Percentiles rank a stretch among this genome's conserved stretches.
These are phyloP conservation scores for Drosera capensis DNA, from an alignment of 148 eudicot species.

Conservation along the genomic window DNA sequence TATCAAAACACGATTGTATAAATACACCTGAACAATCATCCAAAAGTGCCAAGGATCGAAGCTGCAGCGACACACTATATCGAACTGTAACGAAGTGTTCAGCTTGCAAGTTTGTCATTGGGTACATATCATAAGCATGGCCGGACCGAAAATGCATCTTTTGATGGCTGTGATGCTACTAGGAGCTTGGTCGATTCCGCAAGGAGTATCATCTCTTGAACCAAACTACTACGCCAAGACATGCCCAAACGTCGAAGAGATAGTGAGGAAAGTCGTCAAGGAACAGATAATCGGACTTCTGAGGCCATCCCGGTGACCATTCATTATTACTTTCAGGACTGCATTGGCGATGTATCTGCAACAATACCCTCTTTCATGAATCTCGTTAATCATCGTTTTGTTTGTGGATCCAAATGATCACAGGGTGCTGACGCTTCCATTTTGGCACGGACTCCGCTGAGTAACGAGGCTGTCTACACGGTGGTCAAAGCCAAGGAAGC, in stretches of 20 bases:
- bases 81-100: too few relatives aligned
- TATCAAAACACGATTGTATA: too few relatives aligned
- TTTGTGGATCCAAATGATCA: background rate
- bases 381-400: background rate
- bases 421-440: conserved; percentile 66
- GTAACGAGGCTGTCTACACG: conserved; percentile 48
- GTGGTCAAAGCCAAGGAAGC: conserved; percentile 59
- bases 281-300: conserved; percentile 48
- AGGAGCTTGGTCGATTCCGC: background rate
- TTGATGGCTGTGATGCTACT: too few relatives aligned
- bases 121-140: too few relatives aligned
- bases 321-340: conserved; percentile 86
- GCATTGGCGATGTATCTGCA: conserved; percentile 54
- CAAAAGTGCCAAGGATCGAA: too few relatives aligned
- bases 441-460: conserved; percentile 24
- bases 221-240: conserved; percentile 48
- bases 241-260: conserved; percentile 61
- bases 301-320: conserved; percentile 64
- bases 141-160: too few relatives aligned
- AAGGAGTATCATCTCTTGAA: conserved; percentile 18
- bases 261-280: conserved; percentile 40
- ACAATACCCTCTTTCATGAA: too few relatives aligned
- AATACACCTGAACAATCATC: too few relatives aligned
- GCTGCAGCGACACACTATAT: too few relatives aligned
- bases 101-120: too few relatives aligned